Evolutionary conservation across 345 rosid genomes (phyloP), one percentile per base, ranked within the genome.

Genomic region (Gossypium longicalyx): DNA sequence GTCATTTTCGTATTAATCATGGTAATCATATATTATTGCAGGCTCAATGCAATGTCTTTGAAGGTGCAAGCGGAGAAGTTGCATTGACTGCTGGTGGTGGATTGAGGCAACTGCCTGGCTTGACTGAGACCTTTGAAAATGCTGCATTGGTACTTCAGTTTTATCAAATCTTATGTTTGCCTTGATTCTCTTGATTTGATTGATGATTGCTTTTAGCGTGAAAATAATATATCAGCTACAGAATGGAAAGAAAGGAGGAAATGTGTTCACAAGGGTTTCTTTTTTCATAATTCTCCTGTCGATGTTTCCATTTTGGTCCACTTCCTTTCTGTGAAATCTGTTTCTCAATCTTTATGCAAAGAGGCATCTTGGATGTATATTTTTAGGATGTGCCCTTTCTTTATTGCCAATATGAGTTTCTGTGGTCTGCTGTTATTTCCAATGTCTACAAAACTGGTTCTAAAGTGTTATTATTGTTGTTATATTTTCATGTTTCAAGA

Each of bases 81-180:
- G 89, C 97, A 63, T 77, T 94, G 80, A 94, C 98, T 15, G 94
- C 93, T 70, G 98, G 68, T 84, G 97, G 97, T 45, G 98, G 95
- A 49, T 74, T 92, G 89, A 89, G 97, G 87, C 91, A 86, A 79
- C 78, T 94, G 74, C 93, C 97, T 7, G 95, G 97, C 77, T 82
- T 85, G 71, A 76, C 80, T 19, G 90, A 86, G 52, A 87, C 82
- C 61, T 92, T 19, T 81, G 98, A 94, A 83, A 89, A 88, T 82
- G 97, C 98, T 73, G 98, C 97, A 10, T 76, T 94, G 92, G 97
- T 94, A 87, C 56, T 61, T 81, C 76, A 6, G 12, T 60, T 74
- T 63, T 52, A 64, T 16, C 62, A 29, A n/a, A 11, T n/a, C 43
- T 25, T 41, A 20, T 64, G 43, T 43, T 25, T 73, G 41, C n/a